Evolutionary conservation across 2,329 filamentous ascomycete genomes (phyloP), one percentile per base, ranked within the genome.

Genomic region (Triangularia verruculosa): DNA sequence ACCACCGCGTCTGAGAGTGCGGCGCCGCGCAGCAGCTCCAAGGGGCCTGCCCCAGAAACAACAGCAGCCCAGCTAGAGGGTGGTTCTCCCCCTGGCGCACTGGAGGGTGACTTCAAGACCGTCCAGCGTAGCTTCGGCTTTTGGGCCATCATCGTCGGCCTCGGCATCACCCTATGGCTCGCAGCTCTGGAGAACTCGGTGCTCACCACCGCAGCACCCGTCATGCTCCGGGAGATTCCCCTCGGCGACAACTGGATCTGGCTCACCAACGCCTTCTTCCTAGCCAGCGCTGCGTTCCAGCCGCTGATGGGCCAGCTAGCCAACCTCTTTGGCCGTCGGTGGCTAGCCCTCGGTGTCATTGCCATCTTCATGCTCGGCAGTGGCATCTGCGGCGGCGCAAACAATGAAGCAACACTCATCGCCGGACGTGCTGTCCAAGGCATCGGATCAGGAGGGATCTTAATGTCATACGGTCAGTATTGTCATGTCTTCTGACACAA

Each of bases 291-390:
- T 3, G 61, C 57, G 22, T 24, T 67, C n/a, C 60, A 59, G 43
- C 65, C 65, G 15, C 58, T 67, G 3, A 53, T 51, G 22, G 65
- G 65, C 25, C 65, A 64, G 51, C 28, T 61, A 1, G 34, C 62
- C 32, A 51, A 67, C 25, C 39, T 64, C n/a, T 59, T 63, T n/a
- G 65, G 65, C 54, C 57, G 65, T 1, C 20, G 60, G 4, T 54
- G 24, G 24, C 51, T 34, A 2, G 51, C 28, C 11, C 39, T 66
- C 8, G 13, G 32, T 1, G 30, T 24, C 22, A 43, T 34, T 3
- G 57, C 30, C 3, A 2, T 59, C n/a, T 66, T 66, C 30, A 15
- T 32, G 2, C 13, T 66, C 43, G 64, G 63, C 32, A 61, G 60
- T 53, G 64, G 60, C 59, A 57, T 57, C 20, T 8, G 13, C 20